phyloP scores from a whole-genome alignment of 2,329 filamentous ascomycete species.

The Fusarium odoratissimum region DNA sequence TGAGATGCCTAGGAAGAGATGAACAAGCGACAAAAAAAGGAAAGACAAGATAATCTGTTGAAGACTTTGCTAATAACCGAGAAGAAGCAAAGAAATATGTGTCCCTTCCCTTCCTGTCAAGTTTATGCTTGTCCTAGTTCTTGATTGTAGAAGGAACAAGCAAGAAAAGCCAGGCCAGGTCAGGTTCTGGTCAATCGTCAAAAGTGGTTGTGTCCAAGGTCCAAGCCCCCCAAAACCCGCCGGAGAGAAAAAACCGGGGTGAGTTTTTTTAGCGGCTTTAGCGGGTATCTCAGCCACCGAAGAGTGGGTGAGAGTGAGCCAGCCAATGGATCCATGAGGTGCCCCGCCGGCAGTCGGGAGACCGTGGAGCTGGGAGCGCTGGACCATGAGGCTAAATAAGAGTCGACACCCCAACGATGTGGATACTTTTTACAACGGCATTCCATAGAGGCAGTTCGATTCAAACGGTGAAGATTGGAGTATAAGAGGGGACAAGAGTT shows the following conservation, averaged over 20 bases:
- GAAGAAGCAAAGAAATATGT: slow-evolving; percentile 1
- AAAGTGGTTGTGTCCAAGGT: slow-evolving; percentile 24
- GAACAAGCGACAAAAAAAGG: neutral
- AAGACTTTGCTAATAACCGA: neutral
- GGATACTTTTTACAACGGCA: slow-evolving; percentile 23
- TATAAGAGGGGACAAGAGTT: neutral
- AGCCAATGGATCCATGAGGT: neutral
- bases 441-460: slow-evolving; percentile 9
- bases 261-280: slow-evolving; percentile 29
- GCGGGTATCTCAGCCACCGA: slow-evolving; percentile 35
- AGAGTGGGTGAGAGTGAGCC: slow-evolving; percentile 9
- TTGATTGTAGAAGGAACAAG: neutral
- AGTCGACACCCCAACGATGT: slow-evolving; percentile 5
- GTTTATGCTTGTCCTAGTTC: neutral
- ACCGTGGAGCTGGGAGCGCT: slow-evolving; percentile 1
- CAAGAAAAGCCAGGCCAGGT: slow-evolving; percentile 2
- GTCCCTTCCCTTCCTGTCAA: neutral
- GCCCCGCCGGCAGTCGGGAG: slow-evolving; percentile 23
- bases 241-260: slow-evolving; percentile 17
- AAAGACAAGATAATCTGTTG: neutral
- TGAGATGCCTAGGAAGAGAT: neutral
- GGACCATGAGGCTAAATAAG: slow-evolving; percentile 23
- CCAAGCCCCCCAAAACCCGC: neutral
- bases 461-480: slow-evolving; percentile 24
- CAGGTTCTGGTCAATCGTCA: neutral